Base-by-base conservation (phyloP, 169 alveolate species). In the Plasmodium reichenowi region DNA sequence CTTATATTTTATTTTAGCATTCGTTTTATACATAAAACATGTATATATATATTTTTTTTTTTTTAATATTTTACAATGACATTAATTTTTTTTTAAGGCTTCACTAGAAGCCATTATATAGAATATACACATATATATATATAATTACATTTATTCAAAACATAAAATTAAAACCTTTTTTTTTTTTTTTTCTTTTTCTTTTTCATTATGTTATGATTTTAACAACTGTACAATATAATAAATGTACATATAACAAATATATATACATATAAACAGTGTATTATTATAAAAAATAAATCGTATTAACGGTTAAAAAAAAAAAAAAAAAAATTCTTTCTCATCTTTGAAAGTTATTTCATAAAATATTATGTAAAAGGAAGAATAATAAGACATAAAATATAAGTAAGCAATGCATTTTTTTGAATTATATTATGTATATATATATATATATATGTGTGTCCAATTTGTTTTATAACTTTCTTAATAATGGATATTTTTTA, bases 71-170 rank as follows among this genome's bases (percentile, higher is more conserved):
- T 64, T 45, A 15, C 10, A 45, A 52, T 56, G 70, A 72, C 52
- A 15, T 12, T 62, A 71, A 20, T 68, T 56, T 66, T 38, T 38
- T 74, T 74, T 54, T 72, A 83, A 90, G 96, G 96, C 96, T 94
- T 94, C 96, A 94, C 96, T 94, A 89, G 96, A 94, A 93, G 96
- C 96, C 96, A 91, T 92, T 93, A 74, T 38, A 38, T 38, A 38
- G 5, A 38, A 38, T 38, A 38, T 38, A 38, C 47, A 38, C 7
- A 45, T 72, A 45, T 24, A 24, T 24, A 24, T 24, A 45, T 72
- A 45, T 66, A 13, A 38, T 38, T 38, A 38, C 7, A 38, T 38
- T 38, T 38, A 38, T 38, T 38, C 47, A 38, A 38, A 38, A 38
- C 47, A 38, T 38, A 38, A 38, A 38, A 38, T 54, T 22, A 24